phyloP scores from a whole-genome alignment of 1,284 basidiomycete species.

The Trichosporon coremiiforme region DNA sequence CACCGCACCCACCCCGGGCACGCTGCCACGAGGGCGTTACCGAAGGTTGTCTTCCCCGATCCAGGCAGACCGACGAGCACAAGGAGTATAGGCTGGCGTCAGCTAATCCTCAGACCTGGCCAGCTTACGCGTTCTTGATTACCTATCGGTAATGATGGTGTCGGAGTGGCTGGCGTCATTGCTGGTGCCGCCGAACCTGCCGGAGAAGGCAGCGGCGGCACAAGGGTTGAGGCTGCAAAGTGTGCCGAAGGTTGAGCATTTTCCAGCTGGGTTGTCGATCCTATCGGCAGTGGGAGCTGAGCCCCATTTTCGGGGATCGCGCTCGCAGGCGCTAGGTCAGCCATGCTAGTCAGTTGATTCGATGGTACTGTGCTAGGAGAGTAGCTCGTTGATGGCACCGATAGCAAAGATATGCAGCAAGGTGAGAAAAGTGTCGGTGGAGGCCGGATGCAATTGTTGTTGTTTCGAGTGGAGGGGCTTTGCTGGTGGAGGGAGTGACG shows the following conservation, averaged over 20 bases:
- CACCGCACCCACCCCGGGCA: conserved; percentile 47
- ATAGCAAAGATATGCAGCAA: neutral
- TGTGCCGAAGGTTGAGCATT: neutral
- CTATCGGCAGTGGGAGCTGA: neutral
- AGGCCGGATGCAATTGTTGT: conserved; percentile 16
- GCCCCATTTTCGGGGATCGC: neutral
- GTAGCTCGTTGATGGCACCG: neutral
- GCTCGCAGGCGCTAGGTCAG: neutral
- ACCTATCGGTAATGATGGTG: neutral
- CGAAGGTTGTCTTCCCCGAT: conserved; percentile 52
- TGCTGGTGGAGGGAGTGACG: neutral
- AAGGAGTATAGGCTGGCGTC: conserved; percentile 33
- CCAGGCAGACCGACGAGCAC: conserved; percentile 53
- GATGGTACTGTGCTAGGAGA: neutral
- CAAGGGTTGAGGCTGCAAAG: neutral
- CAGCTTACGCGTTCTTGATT: neutral
- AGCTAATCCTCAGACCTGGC: neutral
- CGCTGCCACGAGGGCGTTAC: conserved; percentile 38
- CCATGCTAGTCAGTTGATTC: neutral
- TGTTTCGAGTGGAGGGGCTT: neutral
- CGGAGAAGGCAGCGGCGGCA: neutral
- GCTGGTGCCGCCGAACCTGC: neutral
- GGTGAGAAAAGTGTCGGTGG: neutral
- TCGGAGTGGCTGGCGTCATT: neutral
- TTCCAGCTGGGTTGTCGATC: neutral